phyloP scores from a whole-genome alignment of 306 rosid genomes.

The Mucuna pruriens region DNA sequence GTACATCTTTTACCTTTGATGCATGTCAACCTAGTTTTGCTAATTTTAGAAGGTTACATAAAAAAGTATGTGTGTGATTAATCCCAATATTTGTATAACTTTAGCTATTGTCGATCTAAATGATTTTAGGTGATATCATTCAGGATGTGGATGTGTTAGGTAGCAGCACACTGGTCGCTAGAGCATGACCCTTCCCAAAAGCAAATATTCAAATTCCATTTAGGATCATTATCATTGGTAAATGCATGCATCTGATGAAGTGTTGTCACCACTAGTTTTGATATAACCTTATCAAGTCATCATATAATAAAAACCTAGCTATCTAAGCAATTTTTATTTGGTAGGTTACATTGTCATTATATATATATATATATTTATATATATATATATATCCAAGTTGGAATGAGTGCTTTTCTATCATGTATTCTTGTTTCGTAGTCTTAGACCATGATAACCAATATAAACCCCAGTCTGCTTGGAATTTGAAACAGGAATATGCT shows the following conservation, averaged over 20 bases:
- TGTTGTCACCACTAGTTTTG: conserved; percentile 35
- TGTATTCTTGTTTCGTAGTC: conserved; percentile 1
- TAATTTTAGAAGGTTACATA: conserved; percentile 38
- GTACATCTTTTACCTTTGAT: conserved; percentile 7
- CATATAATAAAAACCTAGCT: conserved; percentile 13
- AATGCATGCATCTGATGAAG: conserved; percentile 39
- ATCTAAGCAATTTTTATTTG: not conserved
- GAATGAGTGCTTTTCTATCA: not conserved
- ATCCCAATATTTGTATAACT: conserved; percentile 19
- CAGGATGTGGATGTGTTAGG: conserved; percentile 23
- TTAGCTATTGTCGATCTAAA: not conserved
- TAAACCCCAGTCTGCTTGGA: too few relatives aligned
- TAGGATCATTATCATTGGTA: conserved; percentile 11
- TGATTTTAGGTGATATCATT: not conserved
- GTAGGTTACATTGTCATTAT: conserved; percentile 6
- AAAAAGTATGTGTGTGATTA: not conserved
- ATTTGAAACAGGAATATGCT: too few relatives aligned
- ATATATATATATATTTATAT: too few relatives aligned
- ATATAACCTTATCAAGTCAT: conserved; percentile 11
- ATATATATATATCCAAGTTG: not conserved
- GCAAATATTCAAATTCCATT: conserved; percentile 30
- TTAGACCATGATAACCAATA: not conserved
- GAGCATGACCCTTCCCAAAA: conserved; percentile 35
- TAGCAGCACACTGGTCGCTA: conserved; percentile 13
- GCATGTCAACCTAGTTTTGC: conserved; percentile 16